phyloP scores from a whole-genome alignment of 2,329 filamentous ascomycete genomes.

The Penicillium sp. region DNA sequence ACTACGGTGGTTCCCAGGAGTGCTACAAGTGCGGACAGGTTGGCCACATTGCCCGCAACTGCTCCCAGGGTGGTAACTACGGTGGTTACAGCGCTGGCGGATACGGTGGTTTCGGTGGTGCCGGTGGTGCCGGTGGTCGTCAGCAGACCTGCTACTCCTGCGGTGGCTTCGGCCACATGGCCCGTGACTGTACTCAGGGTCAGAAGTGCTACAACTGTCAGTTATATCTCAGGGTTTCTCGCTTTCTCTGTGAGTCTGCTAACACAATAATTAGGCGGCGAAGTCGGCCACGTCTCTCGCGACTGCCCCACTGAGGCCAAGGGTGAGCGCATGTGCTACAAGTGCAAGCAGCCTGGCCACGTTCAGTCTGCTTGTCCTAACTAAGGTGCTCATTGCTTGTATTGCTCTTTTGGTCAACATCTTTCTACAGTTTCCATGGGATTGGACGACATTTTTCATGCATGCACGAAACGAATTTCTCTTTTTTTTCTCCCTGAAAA shows the following conservation, averaged over 20 bases:
- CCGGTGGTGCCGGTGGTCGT: conserved; percentile 52
- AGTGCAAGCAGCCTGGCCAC: conserved; percentile 83
- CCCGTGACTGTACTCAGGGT: conserved; percentile 95
- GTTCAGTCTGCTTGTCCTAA: conserved; percentile 92
- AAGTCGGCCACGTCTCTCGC: conserved; percentile 90
- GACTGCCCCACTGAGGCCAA: conserved; percentile 93
- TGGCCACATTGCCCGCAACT: conserved; percentile 84
- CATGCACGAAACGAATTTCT: conserved; percentile 16
- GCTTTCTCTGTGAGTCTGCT: not conserved
- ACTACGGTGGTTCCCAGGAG: conserved; percentile 59
- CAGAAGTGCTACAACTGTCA: conserved; percentile 99
- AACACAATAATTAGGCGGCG: conserved; percentile 54
- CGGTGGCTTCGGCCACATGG: conserved; percentile 95
- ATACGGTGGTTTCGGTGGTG: conserved; percentile 50
- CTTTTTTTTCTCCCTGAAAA: conserved; percentile 12
- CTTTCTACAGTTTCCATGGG: conserved; percentile 13
- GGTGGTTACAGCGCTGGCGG: conserved; percentile 44
- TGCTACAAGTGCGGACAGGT: conserved; percentile 99
- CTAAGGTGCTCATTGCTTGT: conserved; percentile 46
- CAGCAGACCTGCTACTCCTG: conserved; percentile 97
- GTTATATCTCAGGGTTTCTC: conserved; percentile 24
- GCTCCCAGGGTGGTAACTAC: conserved; percentile 51
- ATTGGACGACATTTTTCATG: conserved; percentile 11
- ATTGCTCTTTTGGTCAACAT: conserved; percentile 26
- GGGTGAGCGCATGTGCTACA: conserved; percentile 97